Evolutionary conservation across 2,329 filamentous ascomycete genomes (phyloP), one percentile per base, ranked within the genome.

Genomic region (Neobulgaria alba): DNA sequence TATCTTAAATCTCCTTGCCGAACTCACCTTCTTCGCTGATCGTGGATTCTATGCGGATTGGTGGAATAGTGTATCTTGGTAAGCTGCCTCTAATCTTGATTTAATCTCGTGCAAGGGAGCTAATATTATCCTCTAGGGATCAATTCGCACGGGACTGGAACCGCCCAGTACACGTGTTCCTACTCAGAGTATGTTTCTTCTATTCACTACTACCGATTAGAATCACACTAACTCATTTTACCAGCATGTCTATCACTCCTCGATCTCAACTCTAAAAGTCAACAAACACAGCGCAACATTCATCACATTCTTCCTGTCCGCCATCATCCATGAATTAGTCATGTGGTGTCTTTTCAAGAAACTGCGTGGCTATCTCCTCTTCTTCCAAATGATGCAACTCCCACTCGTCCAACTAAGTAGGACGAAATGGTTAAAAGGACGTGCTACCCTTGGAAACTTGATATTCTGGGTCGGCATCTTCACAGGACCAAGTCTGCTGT

Each of bases 61-160:
- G 76, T 79, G 76, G 75, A 79, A 79, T 50, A 70, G 67, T 46
- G 19, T 19, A 8, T 19, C 16, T 20, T 35, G 33, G 65, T 26
- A 26, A 7, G 23, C 23, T 26, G 7, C 12, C 7, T 26, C 23
- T 26, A 7, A n/a, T n/a, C n/a, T n/a, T n/a, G n/a, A n/a, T n/a
- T n/a, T n/a, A n/a, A n/a, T n/a, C n/a, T n/a, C n/a, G n/a, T n/a
- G n/a, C n/a, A n/a, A n/a, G n/a, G n/a, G n/a, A n/a, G n/a, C n/a
- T n/a, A n/a, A n/a, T n/a, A n/a, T n/a, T n/a, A n/a, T n/a, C 74
- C 3, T 75, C 73, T 0, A 86, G 79, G 75, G 82, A 88, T 53
- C 79, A 87, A 56, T 90, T 85, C 53, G 83, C 84, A 3, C 70
- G 84, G 29, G 82, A 87, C 57, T 89, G 85, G 85, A 89, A 89